These are phyloP conservation scores for Coemansia sp. DNA, from an alignment of 192 early-diverging fungal genomes.

Conservation along the genomic window DNA sequence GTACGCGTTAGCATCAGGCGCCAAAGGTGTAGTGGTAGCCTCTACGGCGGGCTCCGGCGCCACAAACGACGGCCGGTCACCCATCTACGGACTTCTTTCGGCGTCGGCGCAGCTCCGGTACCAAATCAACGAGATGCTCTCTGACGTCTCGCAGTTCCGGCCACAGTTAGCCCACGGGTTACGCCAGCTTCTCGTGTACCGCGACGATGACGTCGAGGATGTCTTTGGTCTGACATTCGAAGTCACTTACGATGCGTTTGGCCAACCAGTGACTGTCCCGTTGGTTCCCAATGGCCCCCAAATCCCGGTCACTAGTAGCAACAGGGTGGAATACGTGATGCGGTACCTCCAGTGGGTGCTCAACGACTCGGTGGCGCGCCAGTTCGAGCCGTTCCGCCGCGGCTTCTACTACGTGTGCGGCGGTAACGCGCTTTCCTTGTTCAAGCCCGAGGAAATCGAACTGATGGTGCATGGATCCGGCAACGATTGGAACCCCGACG, in stretches of 20 bases:
- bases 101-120: constrained; percentile 42
- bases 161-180: constrained; percentile 79
- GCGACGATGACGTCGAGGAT: constrained; percentile 76
- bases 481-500: constrained; percentile 44
- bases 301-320: constrained; percentile 63
- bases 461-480: constrained; percentile 82
- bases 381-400: constrained; percentile 81
- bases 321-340: constrained; percentile 76
- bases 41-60: background rate
- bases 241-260: constrained; percentile 67
- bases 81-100: constrained; percentile 38
- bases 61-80: constrained; percentile 24
- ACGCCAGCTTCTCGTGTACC: constrained; percentile 78
- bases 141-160: constrained; percentile 75
- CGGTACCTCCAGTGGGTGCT: constrained; percentile 80
- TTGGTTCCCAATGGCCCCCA: constrained; percentile 64
- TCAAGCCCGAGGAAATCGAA: constrained; percentile 91
- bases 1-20: too few relatives aligned
- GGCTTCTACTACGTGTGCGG: constrained; percentile 89
- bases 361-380: constrained; percentile 67
- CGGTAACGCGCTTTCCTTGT: constrained; percentile 81
- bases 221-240: constrained; percentile 85
- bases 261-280: constrained; percentile 62
- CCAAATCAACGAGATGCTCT: constrained; percentile 64
- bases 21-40: too few relatives aligned